Evolutionary conservation across 2,329 filamentous ascomycete species (phyloP).

Genomic region (Neonectria neomacrospora): DNA sequence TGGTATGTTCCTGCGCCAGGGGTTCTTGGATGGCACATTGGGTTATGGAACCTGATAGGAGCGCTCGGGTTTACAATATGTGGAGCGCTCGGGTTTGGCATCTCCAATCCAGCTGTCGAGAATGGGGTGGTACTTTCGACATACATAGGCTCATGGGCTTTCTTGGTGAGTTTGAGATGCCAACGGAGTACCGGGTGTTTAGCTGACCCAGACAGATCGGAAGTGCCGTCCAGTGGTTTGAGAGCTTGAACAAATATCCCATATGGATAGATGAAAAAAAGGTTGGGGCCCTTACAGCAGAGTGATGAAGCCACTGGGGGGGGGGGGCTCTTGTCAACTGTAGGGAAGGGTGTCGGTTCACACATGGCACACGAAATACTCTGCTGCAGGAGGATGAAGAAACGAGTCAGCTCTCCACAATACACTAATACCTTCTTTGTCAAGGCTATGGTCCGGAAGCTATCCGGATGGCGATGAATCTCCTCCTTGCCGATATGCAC

Average conservation of each 20-base stretch:
- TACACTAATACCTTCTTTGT: neutral
- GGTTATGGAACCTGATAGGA: constrained; percentile 72
- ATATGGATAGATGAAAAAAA: constrained; percentile 34
- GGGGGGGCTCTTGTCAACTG: neutral
- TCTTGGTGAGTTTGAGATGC: constrained; percentile 46
- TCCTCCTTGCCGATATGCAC: constrained; percentile 4
- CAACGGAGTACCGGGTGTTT: constrained; percentile 1
- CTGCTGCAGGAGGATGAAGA: neutral
- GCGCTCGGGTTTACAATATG: constrained; percentile 71
- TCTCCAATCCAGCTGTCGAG: constrained; percentile 44
- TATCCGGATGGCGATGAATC: neutral
- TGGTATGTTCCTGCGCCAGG: constrained; percentile 70
- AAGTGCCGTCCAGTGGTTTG: constrained; percentile 42
- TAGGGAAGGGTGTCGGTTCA: neutral
- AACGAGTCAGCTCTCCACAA: neutral
- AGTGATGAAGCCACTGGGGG: constrained; percentile 4
- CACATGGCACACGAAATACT: neutral
- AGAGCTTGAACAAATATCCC: constrained; percentile 42
- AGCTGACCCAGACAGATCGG: constrained; percentile 57
- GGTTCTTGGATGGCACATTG: constrained; percentile 74
- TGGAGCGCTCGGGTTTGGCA: constrained; percentile 65
- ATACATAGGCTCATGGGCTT: constrained; percentile 62
- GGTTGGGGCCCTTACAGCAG: constrained; percentile 13
- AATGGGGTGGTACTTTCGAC: constrained; percentile 62
- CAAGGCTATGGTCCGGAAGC: neutral